Evolutionary conservation across 495 filamentous ascomycete species (phyloP).

Genomic region (Xylaria telfairii): DNA sequence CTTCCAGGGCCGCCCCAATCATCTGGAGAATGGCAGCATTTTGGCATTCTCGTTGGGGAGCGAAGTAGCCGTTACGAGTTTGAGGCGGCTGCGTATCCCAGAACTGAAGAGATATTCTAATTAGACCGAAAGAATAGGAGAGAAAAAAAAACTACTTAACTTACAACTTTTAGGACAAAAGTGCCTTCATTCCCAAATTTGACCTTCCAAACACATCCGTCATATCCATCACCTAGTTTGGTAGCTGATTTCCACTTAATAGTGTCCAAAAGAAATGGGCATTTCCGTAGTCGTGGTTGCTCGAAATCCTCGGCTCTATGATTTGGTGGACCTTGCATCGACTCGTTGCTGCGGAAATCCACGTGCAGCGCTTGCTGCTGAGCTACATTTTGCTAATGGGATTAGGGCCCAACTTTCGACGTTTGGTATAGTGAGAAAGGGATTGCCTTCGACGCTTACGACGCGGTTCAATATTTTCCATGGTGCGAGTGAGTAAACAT

Average conservation of each 20-base stretch:
- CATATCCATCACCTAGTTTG: conserved; percentile 20
- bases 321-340: conserved; percentile 14
- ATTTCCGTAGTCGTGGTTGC: conserved; percentile 17
- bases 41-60: conserved; percentile 17
- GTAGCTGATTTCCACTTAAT: conserved; percentile 14
- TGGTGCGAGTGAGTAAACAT: conserved; percentile 10
- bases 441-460: conserved; percentile 12
- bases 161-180: conserved; percentile 15
- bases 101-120: conserved; percentile 8
- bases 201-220: conserved; percentile 19
- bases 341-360: conserved; percentile 17
- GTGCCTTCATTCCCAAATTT: conserved; percentile 6
- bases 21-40: conserved; percentile 14
- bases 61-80: conserved; percentile 14
- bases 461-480: background rate
- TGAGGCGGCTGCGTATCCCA: conserved; percentile 13
- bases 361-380: conserved; percentile 1
- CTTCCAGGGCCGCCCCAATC: conserved; percentile 13
- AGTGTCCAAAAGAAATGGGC: conserved; percentile 8
- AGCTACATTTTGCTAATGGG: conserved; percentile 14
- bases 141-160: background rate
- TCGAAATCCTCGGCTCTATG: conserved; percentile 15
- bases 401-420: conserved; percentile 10
- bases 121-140: background rate
- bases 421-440: conserved; percentile 7